phyloP scores from a whole-genome alignment of 1,284 basidiomycete species.

The Peniophora sp. region DNA sequence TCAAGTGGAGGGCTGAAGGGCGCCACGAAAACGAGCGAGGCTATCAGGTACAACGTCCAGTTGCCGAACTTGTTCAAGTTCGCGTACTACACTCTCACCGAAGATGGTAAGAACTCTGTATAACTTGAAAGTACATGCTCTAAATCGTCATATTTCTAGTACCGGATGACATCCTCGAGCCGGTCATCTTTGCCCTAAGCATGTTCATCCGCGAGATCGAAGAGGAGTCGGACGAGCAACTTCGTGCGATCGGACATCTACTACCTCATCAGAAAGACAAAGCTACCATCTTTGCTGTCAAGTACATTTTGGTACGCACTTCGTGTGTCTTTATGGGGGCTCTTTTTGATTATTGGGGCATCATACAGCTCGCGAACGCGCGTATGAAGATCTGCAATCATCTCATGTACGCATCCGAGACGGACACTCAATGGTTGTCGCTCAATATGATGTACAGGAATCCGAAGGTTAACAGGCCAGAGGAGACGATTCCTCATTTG shows the following conservation, averaged over 20 bases:
- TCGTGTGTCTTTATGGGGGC: no score
- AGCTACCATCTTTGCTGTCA: not conserved
- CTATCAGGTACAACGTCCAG: slow-evolving; percentile 8
- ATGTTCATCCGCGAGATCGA: slow-evolving; percentile 12
- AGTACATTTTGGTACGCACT: slow-evolving; percentile 8
- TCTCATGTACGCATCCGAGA: slow-evolving; percentile 6
- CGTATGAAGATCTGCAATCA: slow-evolving; percentile 8
- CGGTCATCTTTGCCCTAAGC: slow-evolving; percentile 11
- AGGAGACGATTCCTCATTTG: slow-evolving; percentile 8
- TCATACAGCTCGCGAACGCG: slow-evolving; percentile 9
- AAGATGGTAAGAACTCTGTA: slow-evolving; percentile 3
- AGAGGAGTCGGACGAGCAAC: slow-evolving; percentile 11
- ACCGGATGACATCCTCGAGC: slow-evolving; percentile 12
- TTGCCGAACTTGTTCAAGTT: slow-evolving; percentile 13
- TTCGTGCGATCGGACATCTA: slow-evolving; percentile 11
- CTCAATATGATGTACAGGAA: not conserved
- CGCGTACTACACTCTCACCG: slow-evolving; percentile 8
- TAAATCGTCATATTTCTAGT: slow-evolving; percentile 5
- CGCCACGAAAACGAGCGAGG: slow-evolving; percentile 1
- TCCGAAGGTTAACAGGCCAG: slow-evolving; percentile 7
- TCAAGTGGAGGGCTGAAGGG: not conserved
- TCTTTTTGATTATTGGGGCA: no score
- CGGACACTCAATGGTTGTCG: not conserved
- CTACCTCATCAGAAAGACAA: slow-evolving; percentile 8
- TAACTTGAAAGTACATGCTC: slow-evolving; percentile 8